phyloP scores from a whole-genome alignment of 2,329 filamentous ascomycete genomes.

The Paecilomyces niveus region DNA sequence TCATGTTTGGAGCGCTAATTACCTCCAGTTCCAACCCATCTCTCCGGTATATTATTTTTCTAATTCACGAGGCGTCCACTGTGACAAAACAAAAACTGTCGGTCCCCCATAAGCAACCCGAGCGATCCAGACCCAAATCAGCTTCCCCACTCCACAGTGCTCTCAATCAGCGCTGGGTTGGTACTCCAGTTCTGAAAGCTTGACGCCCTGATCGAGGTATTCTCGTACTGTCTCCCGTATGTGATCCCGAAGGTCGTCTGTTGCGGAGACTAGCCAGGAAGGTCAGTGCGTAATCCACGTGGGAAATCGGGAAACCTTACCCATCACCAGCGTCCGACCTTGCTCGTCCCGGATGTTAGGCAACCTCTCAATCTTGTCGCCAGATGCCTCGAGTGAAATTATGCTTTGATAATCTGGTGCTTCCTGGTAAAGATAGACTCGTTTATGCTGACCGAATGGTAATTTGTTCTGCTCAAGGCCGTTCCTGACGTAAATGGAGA shows the following conservation, averaged over 20 bases:
- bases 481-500: constrained; percentile 17
- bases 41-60: no score
- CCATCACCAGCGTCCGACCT: constrained; percentile 12
- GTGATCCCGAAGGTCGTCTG: constrained; percentile 7
- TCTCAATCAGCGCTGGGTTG: constrained; percentile 6
- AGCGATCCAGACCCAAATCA: neutral
- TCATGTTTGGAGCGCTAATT: no score
- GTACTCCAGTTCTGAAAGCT: constrained; percentile 14
- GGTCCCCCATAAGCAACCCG: no score
- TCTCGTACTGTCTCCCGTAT: constrained; percentile 10
- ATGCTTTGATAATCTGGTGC: constrained; percentile 13
- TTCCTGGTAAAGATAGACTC: constrained; percentile 14
- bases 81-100: no score
- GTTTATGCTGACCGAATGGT: constrained; percentile 14
- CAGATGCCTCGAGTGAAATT: constrained; percentile 13
- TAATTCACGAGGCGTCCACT: no score
- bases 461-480: constrained; percentile 11
- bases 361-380: constrained; percentile 12
- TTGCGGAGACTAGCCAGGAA: constrained; percentile 10
- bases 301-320: constrained; percentile 8
- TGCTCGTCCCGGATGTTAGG: neutral
- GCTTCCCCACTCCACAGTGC: neutral
- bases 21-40: no score
- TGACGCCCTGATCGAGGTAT: constrained; percentile 11
- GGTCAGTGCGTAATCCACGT: constrained; percentile 5